Conservation (phyloP, 257 asterid genomes). For the Ligustrum vulgare region DNA sequence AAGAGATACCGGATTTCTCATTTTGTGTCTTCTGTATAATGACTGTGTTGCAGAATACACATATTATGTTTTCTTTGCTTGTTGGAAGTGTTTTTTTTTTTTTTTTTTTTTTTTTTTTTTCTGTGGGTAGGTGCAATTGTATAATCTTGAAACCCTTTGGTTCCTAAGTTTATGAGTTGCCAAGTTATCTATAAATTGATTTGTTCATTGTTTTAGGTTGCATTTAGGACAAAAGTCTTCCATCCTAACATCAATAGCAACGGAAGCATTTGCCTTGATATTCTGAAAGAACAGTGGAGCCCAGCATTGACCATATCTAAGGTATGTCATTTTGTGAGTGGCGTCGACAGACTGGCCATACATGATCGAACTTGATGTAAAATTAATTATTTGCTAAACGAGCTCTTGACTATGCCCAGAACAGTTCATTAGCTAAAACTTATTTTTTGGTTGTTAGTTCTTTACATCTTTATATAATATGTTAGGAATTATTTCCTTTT, state of each 20-base stretch:
- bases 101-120: too few relatives aligned
- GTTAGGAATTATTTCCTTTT: neutral
- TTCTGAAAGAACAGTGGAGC: constrained; percentile 85
- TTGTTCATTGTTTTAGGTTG: constrained; percentile 46
- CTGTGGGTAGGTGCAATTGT: neutral
- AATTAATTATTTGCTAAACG: neutral
- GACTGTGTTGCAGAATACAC: neutral
- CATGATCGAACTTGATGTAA: neutral
- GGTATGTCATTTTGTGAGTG: constrained; percentile 31
- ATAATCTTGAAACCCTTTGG: neutral
- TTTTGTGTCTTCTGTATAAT: neutral
- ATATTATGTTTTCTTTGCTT: neutral
- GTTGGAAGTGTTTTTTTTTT: neutral
- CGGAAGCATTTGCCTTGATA: constrained; percentile 83
- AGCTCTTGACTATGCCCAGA: neutral
- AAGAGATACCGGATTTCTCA: neutral
- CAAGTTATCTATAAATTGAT: constrained; percentile 12
- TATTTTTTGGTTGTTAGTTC: neutral
- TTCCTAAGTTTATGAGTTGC: neutral
- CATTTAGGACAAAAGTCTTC: constrained; percentile 76
- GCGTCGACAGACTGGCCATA: neutral
- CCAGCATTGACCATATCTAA: constrained; percentile 83
- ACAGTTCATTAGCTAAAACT: neutral
- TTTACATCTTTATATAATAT: neutral
- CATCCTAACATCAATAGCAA: constrained; percentile 85